Base-by-base conservation (phyloP, 2,329 filamentous ascomycete genomes). In the Beauveria sp. region DNA sequence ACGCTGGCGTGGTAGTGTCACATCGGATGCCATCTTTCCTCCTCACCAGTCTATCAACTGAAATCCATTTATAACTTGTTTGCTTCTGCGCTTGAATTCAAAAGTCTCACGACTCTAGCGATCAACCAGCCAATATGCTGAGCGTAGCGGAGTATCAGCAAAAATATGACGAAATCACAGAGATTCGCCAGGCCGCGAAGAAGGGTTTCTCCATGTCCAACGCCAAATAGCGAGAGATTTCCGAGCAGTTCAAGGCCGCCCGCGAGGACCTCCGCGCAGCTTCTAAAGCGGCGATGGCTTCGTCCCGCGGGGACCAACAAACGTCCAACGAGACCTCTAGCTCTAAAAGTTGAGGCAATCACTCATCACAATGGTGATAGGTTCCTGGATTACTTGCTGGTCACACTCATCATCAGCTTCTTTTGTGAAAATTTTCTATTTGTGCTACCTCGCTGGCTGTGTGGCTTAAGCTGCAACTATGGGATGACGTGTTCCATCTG, bases 121-220 rank as follows among this genome's bases (percentile, higher is more conserved):
- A 56, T 7, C 18, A 2, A 46, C 24, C 28, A 67, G 58, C 28
- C 48, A 62, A 18, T 14, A 61, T 63, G 61, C 61, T 22, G 26
- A 64, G 49, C 40, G 57, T 64, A 45, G 56, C 53, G 8, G 61
- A 64, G 18, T 63, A 60, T n/a, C 57, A 63, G 56, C 12, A 34
- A 52, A 64, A 56, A 28, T 58, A 26, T 51, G 61, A 63, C 61
- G 63, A 64, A 46, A 61, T 64, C 40, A 61, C 57, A 53, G 51
- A 42, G 14, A 64, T 54, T 18, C 57, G 57, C 34, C 52, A 60
- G 26, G 63, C 57, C 60, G 52, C 60, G 22, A 64, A 62, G 51
- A 52, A 10, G 2, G 52, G 62, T 45, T 60, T 38, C n/a, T 60
- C 63, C 63, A 53, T 62, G 14, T 58, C 60, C n/a, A 62, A 62